Conservation (phyloP, 2,329 filamentous ascomycete genomes). For the Cephalotrichum gorgonifer region DNA sequence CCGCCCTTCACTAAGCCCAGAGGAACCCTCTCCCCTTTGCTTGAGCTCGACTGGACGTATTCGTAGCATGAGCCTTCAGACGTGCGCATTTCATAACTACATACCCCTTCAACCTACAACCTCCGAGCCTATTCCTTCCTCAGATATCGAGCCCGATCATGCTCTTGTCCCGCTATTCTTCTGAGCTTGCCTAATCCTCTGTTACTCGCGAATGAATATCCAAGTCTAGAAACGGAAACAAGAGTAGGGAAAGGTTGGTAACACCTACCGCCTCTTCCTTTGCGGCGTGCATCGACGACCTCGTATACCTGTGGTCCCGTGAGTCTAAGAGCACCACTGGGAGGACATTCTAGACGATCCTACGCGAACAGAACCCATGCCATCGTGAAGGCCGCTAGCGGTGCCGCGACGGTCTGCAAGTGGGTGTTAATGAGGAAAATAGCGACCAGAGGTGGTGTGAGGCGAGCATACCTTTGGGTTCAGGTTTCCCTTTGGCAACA, state of each 20-base stretch:
- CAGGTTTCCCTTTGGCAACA: conserved; percentile 7
- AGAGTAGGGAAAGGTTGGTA: not conserved
- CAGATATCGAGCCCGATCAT: not conserved
- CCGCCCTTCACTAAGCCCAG: no score
- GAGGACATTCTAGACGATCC: conserved; percentile 6
- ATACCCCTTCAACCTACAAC: no score
- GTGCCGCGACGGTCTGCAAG: conserved; percentile 33
- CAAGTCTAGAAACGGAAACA: no score
- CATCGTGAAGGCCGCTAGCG: conserved; percentile 43
- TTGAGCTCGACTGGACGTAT: no score
- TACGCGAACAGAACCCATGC: conserved; percentile 38
- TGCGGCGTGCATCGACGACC: conserved; percentile 28
- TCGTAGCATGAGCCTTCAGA: no score
- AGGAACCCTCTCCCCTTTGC: no score
- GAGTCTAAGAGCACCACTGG: not conserved
- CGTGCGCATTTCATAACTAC: no score
- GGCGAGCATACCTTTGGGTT: conserved; percentile 8
- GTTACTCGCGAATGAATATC: not conserved
- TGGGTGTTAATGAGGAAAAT: not conserved
- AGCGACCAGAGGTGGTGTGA: conserved; percentile 6
- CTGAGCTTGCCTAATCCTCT: not conserved
- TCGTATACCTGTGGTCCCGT: conserved; percentile 23
- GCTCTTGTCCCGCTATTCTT: not conserved
- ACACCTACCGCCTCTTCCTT: conserved; percentile 20
- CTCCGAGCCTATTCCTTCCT: no score